Evolutionary conservation across 2,329 filamentous ascomycete genomes (phyloP).

Genomic region (Epicoccum nigrum): DNA sequence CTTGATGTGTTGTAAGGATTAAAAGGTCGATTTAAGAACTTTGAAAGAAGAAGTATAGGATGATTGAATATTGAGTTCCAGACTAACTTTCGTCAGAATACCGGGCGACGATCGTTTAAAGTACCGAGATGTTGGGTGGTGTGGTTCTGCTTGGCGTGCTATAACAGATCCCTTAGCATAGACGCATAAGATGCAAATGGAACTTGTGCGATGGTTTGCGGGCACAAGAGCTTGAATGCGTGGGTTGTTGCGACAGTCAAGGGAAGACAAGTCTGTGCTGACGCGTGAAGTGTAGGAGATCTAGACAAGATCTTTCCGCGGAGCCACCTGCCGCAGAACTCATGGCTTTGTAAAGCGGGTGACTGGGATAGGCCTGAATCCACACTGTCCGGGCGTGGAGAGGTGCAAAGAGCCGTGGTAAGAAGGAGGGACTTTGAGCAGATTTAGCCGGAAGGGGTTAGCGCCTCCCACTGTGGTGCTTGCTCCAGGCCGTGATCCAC

Average conservation of each 20-base stretch:
- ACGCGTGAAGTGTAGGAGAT: conserved; percentile 38
- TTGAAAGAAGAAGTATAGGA: background rate
- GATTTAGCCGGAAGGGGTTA: conserved; percentile 33
- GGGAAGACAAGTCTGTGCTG: conserved; percentile 38
- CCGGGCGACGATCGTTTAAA: conserved; percentile 27
- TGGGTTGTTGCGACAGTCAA: conserved; percentile 42
- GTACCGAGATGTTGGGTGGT: conserved; percentile 7
- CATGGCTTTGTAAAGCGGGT: conserved; percentile 14
- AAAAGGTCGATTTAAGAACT: background rate
- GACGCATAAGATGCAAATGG: conserved; percentile 29
- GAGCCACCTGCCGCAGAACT: conserved; percentile 11
- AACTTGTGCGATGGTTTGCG: conserved; percentile 18
- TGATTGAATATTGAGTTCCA: conserved; percentile 35
- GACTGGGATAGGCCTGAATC: conserved; percentile 11
- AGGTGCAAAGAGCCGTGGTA: conserved; percentile 21
- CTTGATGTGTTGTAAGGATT: conserved; percentile 2
- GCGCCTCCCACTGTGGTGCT: conserved; percentile 13
- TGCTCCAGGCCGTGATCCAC: conserved; percentile 17
- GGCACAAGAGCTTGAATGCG: conserved; percentile 33
- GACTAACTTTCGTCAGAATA: conserved; percentile 31
- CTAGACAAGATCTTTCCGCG: background rate
- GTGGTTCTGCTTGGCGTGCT: conserved; percentile 25
- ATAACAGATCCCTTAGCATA: conserved; percentile 29
- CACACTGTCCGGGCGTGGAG: conserved; percentile 12
- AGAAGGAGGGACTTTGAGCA: conserved; percentile 38